A percentile compares a stretch with the other conserved stretches of the same genome.
phyloP scores from a whole-genome alignment of 2,329 filamentous ascomycete species.

The Sporothrix pallida region DNA sequence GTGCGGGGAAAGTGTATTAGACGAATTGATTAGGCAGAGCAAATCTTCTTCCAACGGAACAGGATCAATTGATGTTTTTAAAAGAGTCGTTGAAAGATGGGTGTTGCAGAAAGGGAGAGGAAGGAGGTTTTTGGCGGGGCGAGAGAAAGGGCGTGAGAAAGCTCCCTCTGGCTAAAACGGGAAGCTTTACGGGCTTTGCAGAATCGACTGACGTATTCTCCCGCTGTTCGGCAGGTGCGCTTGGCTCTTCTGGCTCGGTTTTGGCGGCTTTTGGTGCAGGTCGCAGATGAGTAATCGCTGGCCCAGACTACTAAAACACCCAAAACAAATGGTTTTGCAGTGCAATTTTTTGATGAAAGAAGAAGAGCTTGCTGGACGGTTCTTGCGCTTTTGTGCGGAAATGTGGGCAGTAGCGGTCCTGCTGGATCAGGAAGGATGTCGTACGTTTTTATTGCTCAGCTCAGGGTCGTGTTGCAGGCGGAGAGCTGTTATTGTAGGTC shows the following conservation, averaged over 20 bases:
- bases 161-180: neutral
- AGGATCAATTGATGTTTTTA: neutral
- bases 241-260: neutral
- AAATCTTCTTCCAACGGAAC: neutral
- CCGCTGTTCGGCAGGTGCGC: conserved; percentile 24
- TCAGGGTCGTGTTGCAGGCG: neutral
- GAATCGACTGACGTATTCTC: conserved; percentile 35
- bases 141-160: conserved; percentile 10
- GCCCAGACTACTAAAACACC: neutral
- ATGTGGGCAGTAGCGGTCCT: neutral
- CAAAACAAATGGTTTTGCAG: neutral
- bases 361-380: neutral
- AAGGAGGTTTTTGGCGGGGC: conserved; percentile 6
- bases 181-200: conserved; percentile 30
- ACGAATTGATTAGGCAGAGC: neutral
- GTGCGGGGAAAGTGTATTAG: conserved; percentile 29
- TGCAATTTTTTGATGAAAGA: conserved; percentile 12
- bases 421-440: conserved; percentile 22
- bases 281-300: conserved; percentile 30
- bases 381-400: conserved; percentile 7
- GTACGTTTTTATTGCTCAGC: conserved; percentile 22
- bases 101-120: neutral
- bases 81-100: neutral
- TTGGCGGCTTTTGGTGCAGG: conserved; percentile 4
- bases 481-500: neutral